Percentiles rank a stretch among this genome's conserved stretches.
Conservation (phyloP, 257 asterid species). For the Voacanga thouarsii region DNA sequence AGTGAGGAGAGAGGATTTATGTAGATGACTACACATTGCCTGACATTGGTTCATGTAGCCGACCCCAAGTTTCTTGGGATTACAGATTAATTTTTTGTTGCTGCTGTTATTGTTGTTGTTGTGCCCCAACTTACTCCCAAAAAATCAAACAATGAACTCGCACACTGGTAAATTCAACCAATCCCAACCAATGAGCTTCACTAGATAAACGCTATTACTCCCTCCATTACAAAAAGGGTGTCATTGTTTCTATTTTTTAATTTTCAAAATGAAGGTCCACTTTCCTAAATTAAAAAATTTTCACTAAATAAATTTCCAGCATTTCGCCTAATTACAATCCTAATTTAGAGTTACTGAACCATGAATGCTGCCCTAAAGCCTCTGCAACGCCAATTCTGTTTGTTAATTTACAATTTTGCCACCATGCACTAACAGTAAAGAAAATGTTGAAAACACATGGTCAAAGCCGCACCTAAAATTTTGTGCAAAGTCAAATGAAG, state of each 20-base stretch:
- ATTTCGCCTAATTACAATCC: background rate
- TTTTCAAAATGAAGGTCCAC: background rate
- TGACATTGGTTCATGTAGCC: too few species aligned
- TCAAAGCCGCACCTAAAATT: background rate
- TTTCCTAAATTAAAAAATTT: background rate
- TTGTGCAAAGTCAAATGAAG: background rate
- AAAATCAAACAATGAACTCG: too few species aligned
- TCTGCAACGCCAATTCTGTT: background rate
- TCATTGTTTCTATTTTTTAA: background rate
- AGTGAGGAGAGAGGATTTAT: too few species aligned
- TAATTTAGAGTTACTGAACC: background rate
- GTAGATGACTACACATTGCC: too few species aligned
- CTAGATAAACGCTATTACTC: background rate
- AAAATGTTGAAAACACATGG: background rate
- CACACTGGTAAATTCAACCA: background rate
- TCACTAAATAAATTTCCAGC: background rate
- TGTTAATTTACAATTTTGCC: background rate
- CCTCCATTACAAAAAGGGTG: background rate
- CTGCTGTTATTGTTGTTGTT: too few species aligned
- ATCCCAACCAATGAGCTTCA: background rate
- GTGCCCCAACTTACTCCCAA: too few species aligned
- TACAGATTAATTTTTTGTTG: too few species aligned
- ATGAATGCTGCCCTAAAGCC: background rate
- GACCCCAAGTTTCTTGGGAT: too few species aligned
- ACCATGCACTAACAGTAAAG: background rate